Conservation (phyloP, 805 yeast species). For the Yarrowia hollandica region DNA sequence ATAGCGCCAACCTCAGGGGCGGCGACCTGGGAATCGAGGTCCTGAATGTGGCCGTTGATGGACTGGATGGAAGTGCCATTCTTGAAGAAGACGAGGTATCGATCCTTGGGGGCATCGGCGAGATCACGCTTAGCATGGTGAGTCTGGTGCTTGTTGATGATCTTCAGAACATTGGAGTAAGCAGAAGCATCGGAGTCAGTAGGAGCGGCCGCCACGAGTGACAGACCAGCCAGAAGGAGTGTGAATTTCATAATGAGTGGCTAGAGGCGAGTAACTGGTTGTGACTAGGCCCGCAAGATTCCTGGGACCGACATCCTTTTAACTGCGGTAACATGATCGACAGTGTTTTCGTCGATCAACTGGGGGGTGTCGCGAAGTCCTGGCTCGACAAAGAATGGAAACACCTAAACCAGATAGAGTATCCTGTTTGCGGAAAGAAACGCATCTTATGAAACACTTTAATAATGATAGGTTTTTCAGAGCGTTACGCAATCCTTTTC, state of each 20-base stretch:
- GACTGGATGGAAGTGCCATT: conserved; percentile 11
- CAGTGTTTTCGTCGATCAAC: conserved; percentile 28
- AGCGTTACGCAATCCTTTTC: too few species aligned
- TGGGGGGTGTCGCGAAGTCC: conserved; percentile 7
- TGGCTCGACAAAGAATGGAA: not conserved
- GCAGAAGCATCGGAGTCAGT: conserved; percentile 16
- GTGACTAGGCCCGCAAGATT: not conserved
- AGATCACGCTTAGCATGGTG: conserved; percentile 23
- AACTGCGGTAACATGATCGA: conserved; percentile 17
- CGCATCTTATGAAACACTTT: not conserved
- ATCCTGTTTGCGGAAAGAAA: not conserved
- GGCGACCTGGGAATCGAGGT: conserved; percentile 1
- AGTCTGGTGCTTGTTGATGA: conserved; percentile 23
- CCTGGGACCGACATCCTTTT: conserved; percentile 6
- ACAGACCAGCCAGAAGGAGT: conserved; percentile 22
- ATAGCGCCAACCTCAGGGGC: conserved; percentile 1
- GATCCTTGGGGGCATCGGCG: conserved; percentile 5
- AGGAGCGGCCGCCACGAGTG: conserved; percentile 23
- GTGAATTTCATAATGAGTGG: conserved; percentile 25
- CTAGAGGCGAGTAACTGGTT: not conserved
- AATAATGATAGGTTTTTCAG: not conserved
- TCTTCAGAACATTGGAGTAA: conserved; percentile 16
- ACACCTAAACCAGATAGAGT: not conserved
- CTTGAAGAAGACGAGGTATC: conserved; percentile 25
- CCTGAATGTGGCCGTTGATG: conserved; percentile 20